Base-by-base conservation (phyloP, 1,284 basidiomycete species). In the Tremellales sp. region DNA sequence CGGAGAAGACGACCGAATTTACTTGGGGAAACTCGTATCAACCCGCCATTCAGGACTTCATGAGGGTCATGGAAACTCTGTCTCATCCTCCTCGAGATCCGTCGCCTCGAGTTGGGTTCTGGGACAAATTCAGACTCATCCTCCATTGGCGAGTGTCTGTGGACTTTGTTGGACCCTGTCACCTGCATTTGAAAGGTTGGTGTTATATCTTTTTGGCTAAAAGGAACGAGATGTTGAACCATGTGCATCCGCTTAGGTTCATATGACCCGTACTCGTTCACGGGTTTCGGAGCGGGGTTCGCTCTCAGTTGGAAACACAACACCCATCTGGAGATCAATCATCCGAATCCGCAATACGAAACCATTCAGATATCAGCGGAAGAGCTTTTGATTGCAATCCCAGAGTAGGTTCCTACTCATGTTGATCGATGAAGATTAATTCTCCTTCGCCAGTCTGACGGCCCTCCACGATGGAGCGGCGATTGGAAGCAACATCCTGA, bases 11-110 rank as follows among this genome's bases (percentile, higher is more conserved):
- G 5, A 88, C 89, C 1, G 81, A 84, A 43, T 79, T 97, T 47
- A 81, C 85, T 5, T 97, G 93, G 93, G 88, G 89, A 25, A 82
- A 91, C 45, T 94, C 91, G 52, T 87, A 93, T 56, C 81, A 83
- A 49, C 84, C 92, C 13, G 84, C 85, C 3, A 85, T 90, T 18
- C 87, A 93, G 60, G 94, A 97, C 63, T 71, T 97, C 38, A 83
- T 86, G 76, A 81, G 84, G 35, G 79, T 94, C 19, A 68, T 97
- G 25, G 94, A 97, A 50, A 84, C 83, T 1, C 65, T 98, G 44
- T 82, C 86, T 1, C 84, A 84, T 55, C 79, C 87, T 12, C 83
- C 89, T 28, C 80, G 82, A 31, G 94, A 98, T 72, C 79, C 83
- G n/a, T 94, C 91, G 5, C 85, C 88, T 12, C 79, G 82, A 21